Evolutionary conservation across 495 filamentous ascomycete species (phyloP).

Genomic region (Penicillium coffeae): DNA sequence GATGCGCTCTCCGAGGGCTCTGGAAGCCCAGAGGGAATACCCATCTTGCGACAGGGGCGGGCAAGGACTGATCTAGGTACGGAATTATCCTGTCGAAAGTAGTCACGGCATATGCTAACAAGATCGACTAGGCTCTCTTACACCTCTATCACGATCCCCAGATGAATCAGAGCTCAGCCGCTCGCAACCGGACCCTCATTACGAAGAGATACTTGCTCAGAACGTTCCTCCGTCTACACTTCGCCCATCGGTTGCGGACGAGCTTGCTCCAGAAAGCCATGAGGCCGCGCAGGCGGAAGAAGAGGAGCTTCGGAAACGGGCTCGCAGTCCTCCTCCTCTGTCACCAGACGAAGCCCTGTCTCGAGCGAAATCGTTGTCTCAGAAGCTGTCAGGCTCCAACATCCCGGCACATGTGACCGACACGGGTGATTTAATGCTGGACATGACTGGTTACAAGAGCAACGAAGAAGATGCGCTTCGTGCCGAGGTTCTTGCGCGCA

Average conservation of each 20-base stretch:
- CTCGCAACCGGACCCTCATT: conserved; percentile 25
- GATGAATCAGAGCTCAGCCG: conserved; percentile 44
- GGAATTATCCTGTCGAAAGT: no score
- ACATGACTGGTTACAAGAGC: conserved; percentile 95
- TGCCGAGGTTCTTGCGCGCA: conserved; percentile 90
- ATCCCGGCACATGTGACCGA: conserved; percentile 90
- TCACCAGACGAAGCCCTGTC: conserved; percentile 71
- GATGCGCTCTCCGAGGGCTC: conserved; percentile 25
- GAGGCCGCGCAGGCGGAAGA: conserved; percentile 1
- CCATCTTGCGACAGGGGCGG: conserved; percentile 41
- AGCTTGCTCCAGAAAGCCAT: not conserved
- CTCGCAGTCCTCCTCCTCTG: conserved; percentile 74
- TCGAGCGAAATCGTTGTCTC: conserved; percentile 79
- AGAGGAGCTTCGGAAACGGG: conserved; percentile 27
- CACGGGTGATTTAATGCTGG: conserved; percentile 93
- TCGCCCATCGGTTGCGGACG: conserved; percentile 3
- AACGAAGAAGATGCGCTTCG: conserved; percentile 87
- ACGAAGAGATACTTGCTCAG: conserved; percentile 53
- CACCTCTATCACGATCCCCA: conserved; percentile 62
- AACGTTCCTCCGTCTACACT: conserved; percentile 42
- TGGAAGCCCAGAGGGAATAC: conserved; percentile 18
- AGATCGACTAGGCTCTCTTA: conserved; percentile 47
- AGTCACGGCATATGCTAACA: no score
- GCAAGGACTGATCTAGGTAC: conserved; percentile 51
- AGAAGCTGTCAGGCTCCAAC: conserved; percentile 82